Evolutionary conservation across 139 green algal species (phyloP), one percentile per base, ranked within the genome.

Genomic region (Coelastrella sp.): DNA sequence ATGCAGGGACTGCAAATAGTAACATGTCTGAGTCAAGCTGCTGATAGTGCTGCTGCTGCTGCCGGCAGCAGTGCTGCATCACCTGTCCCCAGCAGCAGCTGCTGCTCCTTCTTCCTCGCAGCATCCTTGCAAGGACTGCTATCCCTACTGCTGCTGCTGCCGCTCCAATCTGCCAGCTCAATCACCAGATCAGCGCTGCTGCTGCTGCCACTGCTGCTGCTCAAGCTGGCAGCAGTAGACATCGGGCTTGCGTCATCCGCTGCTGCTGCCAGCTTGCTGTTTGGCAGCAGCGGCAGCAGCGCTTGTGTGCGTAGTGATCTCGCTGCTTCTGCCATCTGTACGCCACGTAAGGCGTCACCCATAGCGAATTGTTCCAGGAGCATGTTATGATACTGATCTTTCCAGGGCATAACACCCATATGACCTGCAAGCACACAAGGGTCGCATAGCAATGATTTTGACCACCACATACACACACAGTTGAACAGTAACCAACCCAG

Each of bases 281-380:
- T 47, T 47, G 32, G 32, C 0, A 47, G 32, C 32, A 80, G 23
- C 74, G 17, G 74, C 74, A 58, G 23, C 74, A 59, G n/a, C 74
- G 8, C 22, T 23, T 32, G 23, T 80, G 13, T 57, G 7, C 8
- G 74, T 23, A 80, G 14, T n/a, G 23, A 7, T 19, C 71, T 19
- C 56, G 84, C 73, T 23, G 16, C 54, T 47, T 81, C 68, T 57
- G 84, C 84, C 17, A 54, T n/a, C 7, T 60, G 23, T 3, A 82
- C 16, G 5, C 19, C 84, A 4, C 86, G 54, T 17, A 90, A 32
- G 5, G 54, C 86, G 3, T 84, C 76, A 16, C 61, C 86, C 4
- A 71, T 59, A 2, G 75, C 86, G 66, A 90, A 79, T 16, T 90
- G 86, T 64, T 90, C 86, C 86, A 90, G 76, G 61, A 90, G 61